Evolutionary conservation across 2,329 filamentous ascomycete species (phyloP), one percentile per base, ranked within the genome.

Genomic region (Aspergillus unguis): DNA sequence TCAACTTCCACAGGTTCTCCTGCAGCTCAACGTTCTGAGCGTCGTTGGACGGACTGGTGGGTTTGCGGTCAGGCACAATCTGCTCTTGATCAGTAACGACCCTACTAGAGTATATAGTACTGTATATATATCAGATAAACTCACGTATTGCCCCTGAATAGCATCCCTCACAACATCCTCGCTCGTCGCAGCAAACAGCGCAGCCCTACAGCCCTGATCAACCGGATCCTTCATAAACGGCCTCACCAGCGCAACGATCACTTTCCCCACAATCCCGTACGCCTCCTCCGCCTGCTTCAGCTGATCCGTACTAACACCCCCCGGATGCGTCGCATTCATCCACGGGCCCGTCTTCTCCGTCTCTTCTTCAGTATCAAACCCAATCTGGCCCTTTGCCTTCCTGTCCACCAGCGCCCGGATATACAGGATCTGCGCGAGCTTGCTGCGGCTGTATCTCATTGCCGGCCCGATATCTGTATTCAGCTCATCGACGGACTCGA

Each of bases 1-100:
- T 44, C 42, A 44, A 33, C 28, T 33, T 44, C 42, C 42, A 44
- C 42, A 44, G 28, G 33, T 44, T 44, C 31, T 44, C 42, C 42
- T 44, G 42, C 1, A 44, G 42, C 42, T 44, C 29, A 17, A 32
- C 28, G 42, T 28, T 44, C 29, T 44, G 42, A 2, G 42, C 42
- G 8, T 44, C 28, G 8, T 29, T 44, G 1, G 42, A 44, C 42
- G 42, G 42, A 33, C 28, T 44, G 7, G 29, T 33, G 3, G 42
- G 42, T 23, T 33, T 44, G n/a, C 42, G 42, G n/a, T 44, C 42
- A 8, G 42, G 42, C 7, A 44, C 26, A 33, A 44, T 44, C 42
- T 44, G 27, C 25, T 32, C n/a, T 33, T 28, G 3, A 44, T 44
- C 23, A 44, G 31, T 26, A 9, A 44, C 28, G 10, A 9, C 6